phyloP scores from a whole-genome alignment of 2,329 filamentous ascomycete genomes.

The Trichoderma koningiopsis region DNA sequence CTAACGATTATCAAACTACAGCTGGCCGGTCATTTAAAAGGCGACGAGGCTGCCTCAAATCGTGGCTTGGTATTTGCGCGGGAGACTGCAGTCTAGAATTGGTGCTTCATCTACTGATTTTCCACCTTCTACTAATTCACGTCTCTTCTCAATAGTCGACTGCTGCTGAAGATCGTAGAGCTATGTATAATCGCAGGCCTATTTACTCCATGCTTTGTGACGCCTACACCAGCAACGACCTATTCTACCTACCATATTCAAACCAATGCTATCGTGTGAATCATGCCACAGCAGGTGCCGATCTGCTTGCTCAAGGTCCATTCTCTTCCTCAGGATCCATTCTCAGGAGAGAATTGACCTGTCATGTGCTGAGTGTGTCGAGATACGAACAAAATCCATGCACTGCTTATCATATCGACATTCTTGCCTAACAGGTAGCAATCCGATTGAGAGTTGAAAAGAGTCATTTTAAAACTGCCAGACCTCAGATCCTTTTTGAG shows the following conservation, averaged over 20 bases:
- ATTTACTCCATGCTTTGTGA: neutral
- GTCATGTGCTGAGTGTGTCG: neutral
- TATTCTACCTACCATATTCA: neutral
- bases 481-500: constrained; percentile 66
- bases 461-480: constrained; percentile 2
- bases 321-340: neutral
- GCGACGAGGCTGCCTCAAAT: neutral
- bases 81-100: neutral
- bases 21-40: neutral
- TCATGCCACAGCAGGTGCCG: neutral
- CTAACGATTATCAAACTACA: neutral
- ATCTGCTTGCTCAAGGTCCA: neutral
- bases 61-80: no score
- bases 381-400: neutral
- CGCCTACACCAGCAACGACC: no score
- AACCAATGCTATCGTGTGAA: neutral
- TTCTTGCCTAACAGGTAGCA: neutral
- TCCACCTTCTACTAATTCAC: neutral
- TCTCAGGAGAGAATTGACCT: neutral
- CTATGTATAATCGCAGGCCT: neutral
- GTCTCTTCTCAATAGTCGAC: neutral
- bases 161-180: neutral
- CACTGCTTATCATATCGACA: neutral
- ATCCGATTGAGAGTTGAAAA: neutral
- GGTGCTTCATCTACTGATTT: neutral